Evolutionary conservation across 805 yeast genomes (phyloP), one percentile per base, ranked within the genome.

Genomic region (Teunomyces cretensis): DNA sequence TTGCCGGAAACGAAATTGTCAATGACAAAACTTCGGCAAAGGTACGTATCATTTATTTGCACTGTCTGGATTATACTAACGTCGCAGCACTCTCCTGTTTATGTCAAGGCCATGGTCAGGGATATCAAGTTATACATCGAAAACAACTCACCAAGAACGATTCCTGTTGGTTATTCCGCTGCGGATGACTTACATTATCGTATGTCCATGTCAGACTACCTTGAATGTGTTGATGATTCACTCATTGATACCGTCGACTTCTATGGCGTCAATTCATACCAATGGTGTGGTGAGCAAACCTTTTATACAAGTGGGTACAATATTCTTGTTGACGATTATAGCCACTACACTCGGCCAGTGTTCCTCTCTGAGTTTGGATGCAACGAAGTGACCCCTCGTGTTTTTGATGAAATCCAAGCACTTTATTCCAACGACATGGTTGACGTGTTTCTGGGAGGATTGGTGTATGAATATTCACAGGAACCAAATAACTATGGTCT

Each of bases 111-210:
- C 0, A 75, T 91, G 24, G 72, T 89, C 4, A 73, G 92, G 40
- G 97, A 92, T 65, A 78, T 92, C 70, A 91, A 91, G 62, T 67
- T 68, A 24, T 92, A 86, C 60, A 82, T 88, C 49, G 60, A 67
- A 7, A 55, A 61, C 22, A 79, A 88, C 55, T 65, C 81, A 3
- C 76, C 81, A 1, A 75, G 99, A 44, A 57, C 58, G 11, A 79
- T 92, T 13, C 98, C 98, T 0, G 88, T 92, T 30, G 98, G 98
- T 0, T 92, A 92, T 62, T 89, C 97, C 0, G 97, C 98, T 0
- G 98, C 97, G 1, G 98, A 92, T 66, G 97, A 91, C 58, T 74
- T 91, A 48, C 66, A 74, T 42, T 91, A 79, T 64, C 74, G 98
- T 56, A 78, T 79, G 7, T 78, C 96, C 0, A 73, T 91, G 39